Evolutionary conservation across 352 stramenopile species (phyloP), one percentile per base, ranked within the genome.

Genomic region (Phytophthora megakarya): DNA sequence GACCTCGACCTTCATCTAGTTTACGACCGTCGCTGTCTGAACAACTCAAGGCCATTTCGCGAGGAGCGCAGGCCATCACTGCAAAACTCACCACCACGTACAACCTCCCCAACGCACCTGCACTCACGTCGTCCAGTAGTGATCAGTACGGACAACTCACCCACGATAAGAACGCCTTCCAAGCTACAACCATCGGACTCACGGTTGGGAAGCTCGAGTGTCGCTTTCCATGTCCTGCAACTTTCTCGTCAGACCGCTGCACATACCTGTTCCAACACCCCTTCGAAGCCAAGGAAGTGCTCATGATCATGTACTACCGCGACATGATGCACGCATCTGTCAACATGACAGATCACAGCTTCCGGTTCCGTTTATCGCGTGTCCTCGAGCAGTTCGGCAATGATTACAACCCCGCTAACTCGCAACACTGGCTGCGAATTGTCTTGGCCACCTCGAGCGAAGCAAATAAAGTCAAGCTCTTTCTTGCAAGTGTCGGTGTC

Each of bases 261-360:
- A 68, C 70, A 10, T 92, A 87, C 62, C 39, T 92, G 38, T 92
- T 90, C 35, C 83, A 89, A 65, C 81, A 92, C n/a, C 79, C 83
- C 19, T 90, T 86, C 21, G 73, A 79, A 42, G 33, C 78, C 35
- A 87, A 86, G 26, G 81, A 90, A 49, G 70, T 92, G 33, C 56
- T 81, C 12, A 92, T 91, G 80, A 49, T 89, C 60, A 92, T 90
- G 79, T 90, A 78, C 72, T 88, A 89, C 61, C 80, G 76, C 30
- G 79, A 92, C 45, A 90, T 92, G 81, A 38, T 65, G 47, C 67
- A 88, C 18, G 53, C 72, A 3, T 72, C 69, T 46, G 43, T 89
- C n/a, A 68, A 58, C n/a, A 22, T 73, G 9, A 47, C 61, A 39
- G 79, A 87, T 16, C 59, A 69, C 22, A 73, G 64, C 45, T 78